Percentiles rank a stretch among this genome's conserved stretches.
Conservation (phyloP, 2,329 filamentous ascomycete species). For the Fusarium albidum region DNA sequence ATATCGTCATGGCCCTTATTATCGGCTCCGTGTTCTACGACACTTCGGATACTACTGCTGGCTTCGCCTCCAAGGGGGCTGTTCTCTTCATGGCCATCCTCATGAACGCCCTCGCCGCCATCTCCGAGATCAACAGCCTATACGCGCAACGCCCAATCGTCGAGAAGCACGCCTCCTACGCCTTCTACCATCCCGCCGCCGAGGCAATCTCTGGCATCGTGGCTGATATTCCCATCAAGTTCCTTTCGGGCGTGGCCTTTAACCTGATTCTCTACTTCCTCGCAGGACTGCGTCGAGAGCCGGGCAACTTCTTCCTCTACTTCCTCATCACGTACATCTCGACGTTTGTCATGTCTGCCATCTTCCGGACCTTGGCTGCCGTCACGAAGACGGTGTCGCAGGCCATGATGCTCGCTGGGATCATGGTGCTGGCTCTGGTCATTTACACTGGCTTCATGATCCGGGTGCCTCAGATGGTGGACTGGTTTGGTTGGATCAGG, state of each 20-base stretch:
- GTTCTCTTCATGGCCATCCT: slow-evolving; percentile 68
- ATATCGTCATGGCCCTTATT: slow-evolving; percentile 66
- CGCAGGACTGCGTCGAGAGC: slow-evolving; percentile 60
- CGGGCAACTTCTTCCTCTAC: slow-evolving; percentile 79
- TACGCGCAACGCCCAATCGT: slow-evolving; percentile 57
- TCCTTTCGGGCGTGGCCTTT: slow-evolving; percentile 58
- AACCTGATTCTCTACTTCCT: slow-evolving; percentile 68
- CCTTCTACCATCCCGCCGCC: slow-evolving; percentile 60
- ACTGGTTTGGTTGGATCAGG: slow-evolving; percentile 79
- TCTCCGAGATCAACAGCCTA: slow-evolving; percentile 60
- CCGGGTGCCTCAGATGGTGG: slow-evolving; percentile 53
- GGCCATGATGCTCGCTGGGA: slow-evolving; percentile 60
- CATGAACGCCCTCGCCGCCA: slow-evolving; percentile 65
- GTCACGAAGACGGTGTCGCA: slow-evolving; percentile 71
- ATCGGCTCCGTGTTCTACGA: slow-evolving; percentile 69
- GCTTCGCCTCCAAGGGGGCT: slow-evolving; percentile 63
- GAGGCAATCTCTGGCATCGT: slow-evolving; percentile 64
- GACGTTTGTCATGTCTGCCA: slow-evolving; percentile 69
- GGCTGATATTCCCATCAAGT: slow-evolving; percentile 66
- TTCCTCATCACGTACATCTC: slow-evolving; percentile 73
- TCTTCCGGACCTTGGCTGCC: slow-evolving; percentile 78
- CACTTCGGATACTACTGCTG: slow-evolving; percentile 56
- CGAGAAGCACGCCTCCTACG: slow-evolving; percentile 57
- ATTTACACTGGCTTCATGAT: slow-evolving; percentile 40
- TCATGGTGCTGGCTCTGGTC: slow-evolving; percentile 65